Percentiles rank a stretch among this genome's conserved stretches.
phyloP scores from a whole-genome alignment of 2,329 filamentous ascomycete genomes.

The Coniochaeta ligniaria region DNA sequence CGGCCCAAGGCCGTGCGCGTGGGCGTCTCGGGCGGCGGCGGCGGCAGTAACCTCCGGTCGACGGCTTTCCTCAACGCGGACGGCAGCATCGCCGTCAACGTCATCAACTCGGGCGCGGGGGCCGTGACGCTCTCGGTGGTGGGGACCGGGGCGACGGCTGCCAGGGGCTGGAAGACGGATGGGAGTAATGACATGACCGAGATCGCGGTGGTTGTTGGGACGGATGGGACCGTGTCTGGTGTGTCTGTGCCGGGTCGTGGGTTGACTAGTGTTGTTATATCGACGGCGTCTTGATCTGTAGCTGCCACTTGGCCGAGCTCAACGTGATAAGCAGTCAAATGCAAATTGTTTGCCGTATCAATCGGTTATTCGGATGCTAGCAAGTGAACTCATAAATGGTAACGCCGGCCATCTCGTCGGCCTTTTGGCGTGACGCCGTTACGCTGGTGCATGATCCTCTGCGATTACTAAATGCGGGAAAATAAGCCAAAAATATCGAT shows the following conservation, averaged over 20 bases:
- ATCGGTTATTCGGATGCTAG: neutral
- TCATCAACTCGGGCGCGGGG: slow-evolving; percentile 20
- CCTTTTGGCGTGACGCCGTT: neutral
- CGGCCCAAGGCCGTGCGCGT: slow-evolving; percentile 28
- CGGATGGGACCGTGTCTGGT: slow-evolving; percentile 16
- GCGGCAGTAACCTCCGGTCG: slow-evolving; percentile 20
- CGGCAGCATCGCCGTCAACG: slow-evolving; percentile 27
- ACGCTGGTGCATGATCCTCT: slow-evolving; percentile 5
- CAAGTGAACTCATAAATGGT: neutral
- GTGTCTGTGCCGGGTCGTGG: slow-evolving; percentile 11
- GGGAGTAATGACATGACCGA: slow-evolving; percentile 7
- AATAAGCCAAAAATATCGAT: neutral
- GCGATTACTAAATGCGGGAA: neutral
- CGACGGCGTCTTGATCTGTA: slow-evolving; percentile 15
- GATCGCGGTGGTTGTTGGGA: slow-evolving; percentile 10
- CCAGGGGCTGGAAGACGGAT: neutral
- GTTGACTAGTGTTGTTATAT: slow-evolving; percentile 15
- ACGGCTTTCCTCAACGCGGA: slow-evolving; percentile 29
- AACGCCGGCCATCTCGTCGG: neutral
- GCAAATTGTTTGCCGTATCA: too few species aligned
- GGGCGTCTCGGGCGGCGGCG: slow-evolving; percentile 18
- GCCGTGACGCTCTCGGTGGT: slow-evolving; percentile 6
- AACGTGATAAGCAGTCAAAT: slow-evolving; percentile 7
- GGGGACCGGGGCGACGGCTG: slow-evolving; percentile 8
- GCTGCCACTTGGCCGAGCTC: slow-evolving; percentile 8